A percentile compares a stretch with the other conserved stretches of the same genome.
Conservation (phyloP, 73 alveolate species). For the Blepharisma japonicum region DNA sequence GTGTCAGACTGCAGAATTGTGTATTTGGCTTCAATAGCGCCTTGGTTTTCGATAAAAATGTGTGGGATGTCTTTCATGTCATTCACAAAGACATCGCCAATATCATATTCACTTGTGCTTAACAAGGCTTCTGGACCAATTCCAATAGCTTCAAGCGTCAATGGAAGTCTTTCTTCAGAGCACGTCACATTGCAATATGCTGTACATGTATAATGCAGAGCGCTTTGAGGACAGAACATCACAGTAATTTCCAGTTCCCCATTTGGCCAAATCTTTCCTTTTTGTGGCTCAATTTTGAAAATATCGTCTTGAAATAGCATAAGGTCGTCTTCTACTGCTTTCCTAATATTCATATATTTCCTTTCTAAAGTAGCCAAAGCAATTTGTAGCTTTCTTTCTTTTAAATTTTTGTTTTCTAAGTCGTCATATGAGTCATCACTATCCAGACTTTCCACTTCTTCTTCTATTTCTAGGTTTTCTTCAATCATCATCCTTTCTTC, state of each 20-base stretch:
- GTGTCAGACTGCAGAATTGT: constrained; percentile 71
- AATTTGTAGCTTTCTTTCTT: constrained; percentile 75
- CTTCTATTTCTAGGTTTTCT: constrained; percentile 91
- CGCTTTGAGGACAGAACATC: constrained; percentile 96
- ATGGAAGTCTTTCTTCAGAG: constrained; percentile 97
- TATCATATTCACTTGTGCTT: constrained; percentile 77
- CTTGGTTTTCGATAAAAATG: constrained; percentile 67
- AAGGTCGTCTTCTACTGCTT: constrained; percentile 97
- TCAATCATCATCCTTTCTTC: constrained; percentile 97
- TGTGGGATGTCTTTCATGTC: constrained; percentile 61
- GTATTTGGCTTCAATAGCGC: constrained; percentile 44
- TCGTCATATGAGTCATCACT: constrained; percentile 89
- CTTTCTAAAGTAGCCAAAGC: constrained; percentile 73
- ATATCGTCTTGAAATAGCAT: constrained; percentile 99
- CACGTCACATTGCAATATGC: constrained; percentile 97
- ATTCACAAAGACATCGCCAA: constrained; percentile 94
- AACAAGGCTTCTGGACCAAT: constrained; percentile 99
- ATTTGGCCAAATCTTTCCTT: constrained; percentile 99
- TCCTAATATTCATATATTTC: constrained; percentile 85
- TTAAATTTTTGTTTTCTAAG: constrained; percentile 76
- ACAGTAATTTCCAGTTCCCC: constrained; percentile 96
- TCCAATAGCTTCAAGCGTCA: constrained; percentile 98
- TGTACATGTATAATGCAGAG: constrained; percentile 87
- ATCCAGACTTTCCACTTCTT: constrained; percentile 80
- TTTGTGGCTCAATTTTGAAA: constrained; percentile 96